These are phyloP conservation scores for Perkinsus marinus DNA, from an alignment of 169 alveolate genomes.

Conservation along the genomic window DNA sequence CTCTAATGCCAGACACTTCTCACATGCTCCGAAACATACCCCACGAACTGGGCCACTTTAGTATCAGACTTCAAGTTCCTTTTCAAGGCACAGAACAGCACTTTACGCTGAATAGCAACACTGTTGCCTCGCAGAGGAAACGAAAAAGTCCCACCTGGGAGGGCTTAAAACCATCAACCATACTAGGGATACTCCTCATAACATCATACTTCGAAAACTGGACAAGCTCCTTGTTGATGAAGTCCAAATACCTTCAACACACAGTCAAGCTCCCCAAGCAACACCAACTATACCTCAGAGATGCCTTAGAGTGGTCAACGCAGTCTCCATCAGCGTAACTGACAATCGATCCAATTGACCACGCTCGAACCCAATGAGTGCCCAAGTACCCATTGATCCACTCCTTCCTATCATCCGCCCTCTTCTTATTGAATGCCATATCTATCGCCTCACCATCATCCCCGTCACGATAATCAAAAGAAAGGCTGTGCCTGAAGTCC, in stretches of 20 bases:
- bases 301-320: slow-evolving; percentile 53
- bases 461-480: slow-evolving; percentile 33
- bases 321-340: neutral
- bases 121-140: neutral
- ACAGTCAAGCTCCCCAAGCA: neutral
- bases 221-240: slow-evolving; percentile 94
- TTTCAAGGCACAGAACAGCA: slow-evolving; percentile 88
- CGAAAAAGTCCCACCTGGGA: neutral
- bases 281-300: neutral
- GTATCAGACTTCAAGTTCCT: slow-evolving; percentile 83
- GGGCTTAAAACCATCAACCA: slow-evolving; percentile 97
- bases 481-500: neutral
- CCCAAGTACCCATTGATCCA: slow-evolving; percentile 67
- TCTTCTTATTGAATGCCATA: slow-evolving; percentile 91
- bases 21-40: neutral
- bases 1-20: neutral
- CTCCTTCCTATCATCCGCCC: slow-evolving; percentile 92
- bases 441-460: slow-evolving; percentile 90
- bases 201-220: slow-evolving; percentile 93
- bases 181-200: slow-evolving; percentile 89
- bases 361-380: slow-evolving; percentile 19
- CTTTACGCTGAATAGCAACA: slow-evolving; percentile 86
- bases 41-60: slow-evolving; percentile 83
- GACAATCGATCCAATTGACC: too few species aligned
- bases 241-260: slow-evolving; percentile 67